Base-by-base conservation (phyloP, 2,329 filamentous ascomycete genomes). In the Calycina herbarum region DNA sequence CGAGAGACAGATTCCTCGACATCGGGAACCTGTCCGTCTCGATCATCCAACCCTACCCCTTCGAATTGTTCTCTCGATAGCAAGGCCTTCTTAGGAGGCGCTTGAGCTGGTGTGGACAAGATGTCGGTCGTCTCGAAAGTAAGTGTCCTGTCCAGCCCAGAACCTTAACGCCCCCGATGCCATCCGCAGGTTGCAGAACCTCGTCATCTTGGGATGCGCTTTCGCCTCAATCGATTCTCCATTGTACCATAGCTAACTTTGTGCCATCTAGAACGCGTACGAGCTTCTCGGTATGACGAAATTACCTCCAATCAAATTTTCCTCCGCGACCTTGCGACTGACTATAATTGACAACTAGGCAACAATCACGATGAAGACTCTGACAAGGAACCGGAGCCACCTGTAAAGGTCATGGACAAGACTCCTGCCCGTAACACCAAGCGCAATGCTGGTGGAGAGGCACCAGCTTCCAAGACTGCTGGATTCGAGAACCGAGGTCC, bases 351-450 rank as follows among this genome's bases (percentile, higher is more conserved):
- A 70, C 56, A 66, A 59, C 69, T 64, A 76, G 72, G 76, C 86
- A 87, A 87, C 79, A 86, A 86, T 79, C 85, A 86, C 79, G 82
- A 83, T 77, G 85, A 83, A 77, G 86, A 86, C 78, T 81, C 81
- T 79, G 92, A 94, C 82, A 88, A 89, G 82, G 85, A 86, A 73
- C 88, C 89, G 76, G 84, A 88, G 75, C 89, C 90, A 78, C 94
- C 93, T 76, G 89, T 92, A 76, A 95, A 93, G 87, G 91, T 92
- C 79, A 86, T 95, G 78, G 93, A 97, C 80, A 96, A 95, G 88
- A 86, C 88, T 72, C 81, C 84, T 73, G 83, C 87, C 76, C 89
- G 93, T 80, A 86, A 86, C 61, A 75, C 68, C 78, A 97, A 97
- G 90, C 92, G 93, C 83, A 94, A 94, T 82, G 90, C 86, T 78